Conservation (phyloP, 2,329 filamentous ascomycete species). For the Pseudopithomyces chartarum region DNA sequence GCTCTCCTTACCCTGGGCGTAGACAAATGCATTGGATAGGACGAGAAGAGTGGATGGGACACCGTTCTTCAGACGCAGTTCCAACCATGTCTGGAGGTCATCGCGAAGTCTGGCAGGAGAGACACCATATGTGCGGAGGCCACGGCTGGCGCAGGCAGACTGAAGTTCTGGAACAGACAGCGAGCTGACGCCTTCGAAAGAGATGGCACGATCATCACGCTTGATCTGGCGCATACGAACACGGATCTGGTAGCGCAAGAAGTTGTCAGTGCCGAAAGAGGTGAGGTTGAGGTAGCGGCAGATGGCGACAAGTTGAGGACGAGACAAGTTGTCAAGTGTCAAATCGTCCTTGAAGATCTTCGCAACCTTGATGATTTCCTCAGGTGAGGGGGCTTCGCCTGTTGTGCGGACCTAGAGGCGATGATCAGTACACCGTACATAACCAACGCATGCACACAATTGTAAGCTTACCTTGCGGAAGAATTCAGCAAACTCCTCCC, state of each 20-base stretch:
- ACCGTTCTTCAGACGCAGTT: constrained; percentile 88
- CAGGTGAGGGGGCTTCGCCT: constrained; percentile 82
- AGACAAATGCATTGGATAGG: constrained; percentile 97
- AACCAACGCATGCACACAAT: not conserved
- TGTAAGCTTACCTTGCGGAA: constrained; percentile 80
- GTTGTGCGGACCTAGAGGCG: constrained; percentile 65
- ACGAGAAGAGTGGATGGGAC: constrained; percentile 97
- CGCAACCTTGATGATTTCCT: constrained; percentile 98
- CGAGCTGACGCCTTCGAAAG: constrained; percentile 89
- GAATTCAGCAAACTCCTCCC: constrained; percentile 93
- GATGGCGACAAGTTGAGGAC: constrained; percentile 95
- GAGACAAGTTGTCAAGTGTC: constrained; percentile 93
- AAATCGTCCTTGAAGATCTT: constrained; percentile 98
- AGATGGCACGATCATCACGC: constrained; percentile 93
- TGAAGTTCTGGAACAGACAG: constrained; percentile 94
- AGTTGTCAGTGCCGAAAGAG: constrained; percentile 95
- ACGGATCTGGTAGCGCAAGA: constrained; percentile 95
- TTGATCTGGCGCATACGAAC: constrained; percentile 99
- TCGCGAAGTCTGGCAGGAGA: constrained; percentile 86
- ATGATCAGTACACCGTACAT: constrained; percentile 13
- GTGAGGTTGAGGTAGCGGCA: constrained; percentile 98
- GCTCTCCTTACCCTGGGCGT: constrained; percentile 81
- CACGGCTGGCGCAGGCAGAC: constrained; percentile 87
- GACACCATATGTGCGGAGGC: constrained; percentile 89
- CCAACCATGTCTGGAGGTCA: constrained; percentile 91